Evolutionary conservation across 495 filamentous ascomycete genomes (phyloP), one percentile per base, ranked within the genome.

Genomic region (Trichocladium uniseriatum): DNA sequence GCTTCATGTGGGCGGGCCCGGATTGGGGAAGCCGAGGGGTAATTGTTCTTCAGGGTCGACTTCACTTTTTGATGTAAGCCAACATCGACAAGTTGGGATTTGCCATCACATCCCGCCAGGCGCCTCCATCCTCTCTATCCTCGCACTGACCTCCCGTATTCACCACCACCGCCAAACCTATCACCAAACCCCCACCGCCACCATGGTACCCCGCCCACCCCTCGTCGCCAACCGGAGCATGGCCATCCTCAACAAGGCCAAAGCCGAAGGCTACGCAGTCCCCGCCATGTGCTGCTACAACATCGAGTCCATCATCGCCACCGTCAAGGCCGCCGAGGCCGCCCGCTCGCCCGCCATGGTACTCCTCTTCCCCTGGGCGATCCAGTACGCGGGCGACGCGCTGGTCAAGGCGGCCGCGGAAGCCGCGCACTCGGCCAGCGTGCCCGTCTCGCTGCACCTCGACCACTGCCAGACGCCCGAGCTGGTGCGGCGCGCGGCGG

Each of bases 351-450:
- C 87, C 0, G 80, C 83, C 49, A 87, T 89, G 79, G 79, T 94
- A 58, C 81, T 86, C 28, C 82, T 94, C 64, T 91, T 94, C 70
- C 87, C 87, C 45, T 94, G 87, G 87, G 84, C 87, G 65, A 86
- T 64, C 67, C 79, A 69, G 49, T 88, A 87, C 68, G 81, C 81
- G 29, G 71, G 72, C 57, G 74, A 79, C 9, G 60, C 66, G 49
- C 66, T 76, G 21, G 64, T 67, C 38, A 59, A 58, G 38, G 66
- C 65, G n/a, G 64, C 64, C 2, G 69, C 67, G 32, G 64, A 63
- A 38, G 57, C 69, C 76, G 58, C 78, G 79, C 74, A 74, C 58
- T 73, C 67, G 40, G 86, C 86, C 57, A 69, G 65, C 7, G 84
- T 88, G 18, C 85, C 85, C 22, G 72, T 89, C 6, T 79, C 80